Evolutionary conservation across 2,329 filamentous ascomycete genomes (phyloP), one percentile per base, ranked within the genome.

Genomic region (Lachnellula occidentalis): DNA sequence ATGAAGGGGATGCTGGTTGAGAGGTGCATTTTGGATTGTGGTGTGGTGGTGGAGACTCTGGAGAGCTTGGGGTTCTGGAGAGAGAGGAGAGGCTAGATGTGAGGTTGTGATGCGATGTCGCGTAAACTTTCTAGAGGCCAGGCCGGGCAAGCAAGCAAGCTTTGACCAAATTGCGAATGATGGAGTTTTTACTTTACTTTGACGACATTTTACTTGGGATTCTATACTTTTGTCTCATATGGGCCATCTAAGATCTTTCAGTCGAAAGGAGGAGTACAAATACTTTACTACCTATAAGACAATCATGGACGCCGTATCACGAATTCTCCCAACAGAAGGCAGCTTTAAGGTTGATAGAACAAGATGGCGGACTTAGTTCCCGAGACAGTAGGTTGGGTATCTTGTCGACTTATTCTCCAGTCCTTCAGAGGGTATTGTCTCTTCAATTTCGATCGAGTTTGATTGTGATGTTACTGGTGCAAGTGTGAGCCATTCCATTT

Each of bases 21-120:
- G 64, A 71, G 59, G 47, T 65, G 72, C 72, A 78, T 74, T 48
- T 60, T 63, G 45, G 39, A 24, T 34, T 24, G 49, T 50, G 36
- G 34, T 54, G 43, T 57, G 34, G 45, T 45, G 37, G 31, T 34
- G 48, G 41, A 51, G 55, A 34, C 36, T 9, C n/a, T n/a, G n/a
- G 27, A 43, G 49, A 15, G 39, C 21, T 34, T 37, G 21, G 17
- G 49, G 39, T 45, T 17, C 5, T 15, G 12, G 14, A 6, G 36
- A 17, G n/a, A 15, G 34, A 5, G 4, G 36, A 39, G 14, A 9
- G 14, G 3, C 14, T 8, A 9, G 36, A 39, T 31, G 27, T 31
- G 27, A 21, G 9, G 48, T 21, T 21, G 51, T 48, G 22, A 34
- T 31, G 51, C 27, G 27, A 19, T 49, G 45, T 15, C 36, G 45